These are phyloP conservation scores for Colletotrichum siamense DNA, from an alignment of 2,329 filamentous ascomycete species.

Conservation along the genomic window DNA sequence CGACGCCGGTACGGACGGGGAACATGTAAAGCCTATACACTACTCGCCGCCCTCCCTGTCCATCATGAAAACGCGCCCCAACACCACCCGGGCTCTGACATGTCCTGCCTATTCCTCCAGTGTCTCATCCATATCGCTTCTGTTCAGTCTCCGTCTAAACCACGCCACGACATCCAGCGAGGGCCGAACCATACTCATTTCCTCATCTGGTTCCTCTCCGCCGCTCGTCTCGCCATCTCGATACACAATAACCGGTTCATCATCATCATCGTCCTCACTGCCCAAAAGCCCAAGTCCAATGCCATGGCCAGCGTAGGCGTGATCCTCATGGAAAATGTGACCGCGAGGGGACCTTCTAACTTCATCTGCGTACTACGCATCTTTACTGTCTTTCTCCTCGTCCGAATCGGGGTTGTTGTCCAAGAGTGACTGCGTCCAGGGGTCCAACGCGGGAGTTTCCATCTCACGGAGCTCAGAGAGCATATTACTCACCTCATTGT, in stretches of 20 bases:
- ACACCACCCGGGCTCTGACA: background rate
- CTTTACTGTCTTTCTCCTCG: conserved; percentile 1
- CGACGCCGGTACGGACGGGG: conserved; percentile 13
- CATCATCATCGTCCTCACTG: background rate
- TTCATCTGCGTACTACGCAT: conserved; percentile 22
- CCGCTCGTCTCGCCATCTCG: background rate
- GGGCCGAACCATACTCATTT: conserved; percentile 16
- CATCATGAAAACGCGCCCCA: background rate
- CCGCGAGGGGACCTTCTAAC: background rate
- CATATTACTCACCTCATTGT: conserved; percentile 66
- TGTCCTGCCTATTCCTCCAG: background rate
- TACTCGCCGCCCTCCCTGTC: conserved; percentile 9
- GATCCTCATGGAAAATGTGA: background rate
- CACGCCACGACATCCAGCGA: background rate
- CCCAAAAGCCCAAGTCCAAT: background rate
- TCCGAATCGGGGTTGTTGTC: conserved; percentile 31
- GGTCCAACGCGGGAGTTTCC: conserved; percentile 18
- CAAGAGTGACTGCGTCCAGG: conserved; percentile 18
- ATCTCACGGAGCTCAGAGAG: conserved; percentile 21
- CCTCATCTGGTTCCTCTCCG: conserved; percentile 5
- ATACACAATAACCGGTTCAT: background rate
- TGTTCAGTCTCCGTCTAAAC: conserved; percentile 12
- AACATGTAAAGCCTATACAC: conserved; percentile 15
- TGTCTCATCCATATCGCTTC: background rate
- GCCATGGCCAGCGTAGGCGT: background rate